Percentiles rank a stretch among this genome's conserved stretches.
Conservation (phyloP, 1,284 basidiomycete species). For the Irpex sp. region DNA sequence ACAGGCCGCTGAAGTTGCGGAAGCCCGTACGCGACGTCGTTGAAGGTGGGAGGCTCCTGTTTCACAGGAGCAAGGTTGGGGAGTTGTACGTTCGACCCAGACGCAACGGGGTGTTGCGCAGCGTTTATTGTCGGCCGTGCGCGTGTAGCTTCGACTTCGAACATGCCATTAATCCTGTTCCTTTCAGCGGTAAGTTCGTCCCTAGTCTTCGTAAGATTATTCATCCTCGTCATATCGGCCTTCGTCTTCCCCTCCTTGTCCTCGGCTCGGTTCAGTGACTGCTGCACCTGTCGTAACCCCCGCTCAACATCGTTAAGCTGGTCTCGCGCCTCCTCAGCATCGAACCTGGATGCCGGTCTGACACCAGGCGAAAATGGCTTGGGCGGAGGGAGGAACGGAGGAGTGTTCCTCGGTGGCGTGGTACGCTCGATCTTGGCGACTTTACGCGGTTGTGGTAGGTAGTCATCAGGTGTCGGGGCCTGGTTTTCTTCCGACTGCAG, state of each 20-base stretch:
- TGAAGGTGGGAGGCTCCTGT: background rate
- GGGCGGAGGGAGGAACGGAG: background rate
- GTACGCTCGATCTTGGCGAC: background rate
- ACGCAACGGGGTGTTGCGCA: slow-evolving; percentile 9
- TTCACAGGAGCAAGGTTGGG: background rate
- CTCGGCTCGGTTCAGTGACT: slow-evolving; percentile 18
- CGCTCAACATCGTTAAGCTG: slow-evolving; percentile 26
- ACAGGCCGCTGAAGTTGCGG: background rate
- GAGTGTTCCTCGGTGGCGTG: background rate
- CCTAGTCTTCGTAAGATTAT: slow-evolving; percentile 17
- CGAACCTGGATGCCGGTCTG: background rate
- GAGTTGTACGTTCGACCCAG: slow-evolving; percentile 15
- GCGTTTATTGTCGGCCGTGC: background rate
- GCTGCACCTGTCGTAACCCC: slow-evolving; percentile 21
- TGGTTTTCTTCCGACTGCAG: background rate
- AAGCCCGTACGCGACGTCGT: background rate
- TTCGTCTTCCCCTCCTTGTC: slow-evolving; percentile 28
- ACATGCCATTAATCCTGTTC: slow-evolving; percentile 18
- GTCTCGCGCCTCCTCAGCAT: slow-evolving; percentile 8
- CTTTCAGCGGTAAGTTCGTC: slow-evolving; percentile 21
- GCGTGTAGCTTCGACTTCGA: background rate
- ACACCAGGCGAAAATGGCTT: background rate
- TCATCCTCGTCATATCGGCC: slow-evolving; percentile 28
- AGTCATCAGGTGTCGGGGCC: background rate
- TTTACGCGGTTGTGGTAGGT: background rate